phyloP scores from a whole-genome alignment of 768 basidiomycete species.

The Lactarius sanguifluus region DNA sequence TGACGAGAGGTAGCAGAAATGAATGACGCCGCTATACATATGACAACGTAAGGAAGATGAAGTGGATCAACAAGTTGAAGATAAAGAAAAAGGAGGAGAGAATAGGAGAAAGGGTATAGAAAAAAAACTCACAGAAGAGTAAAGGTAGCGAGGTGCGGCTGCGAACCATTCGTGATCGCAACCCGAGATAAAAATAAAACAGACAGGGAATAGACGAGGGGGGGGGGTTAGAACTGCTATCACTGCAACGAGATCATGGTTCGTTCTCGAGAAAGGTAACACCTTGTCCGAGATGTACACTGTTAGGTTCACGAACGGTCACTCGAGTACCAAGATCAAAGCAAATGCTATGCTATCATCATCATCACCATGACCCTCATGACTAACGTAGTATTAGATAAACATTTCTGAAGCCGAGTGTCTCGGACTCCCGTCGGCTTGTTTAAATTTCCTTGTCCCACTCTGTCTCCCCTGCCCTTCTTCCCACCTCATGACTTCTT shows the following conservation, averaged over 20 bases:
- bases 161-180: background rate
- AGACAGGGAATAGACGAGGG: background rate
- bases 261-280: background rate
- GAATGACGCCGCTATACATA: background rate
- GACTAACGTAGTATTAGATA: conserved; percentile 2
- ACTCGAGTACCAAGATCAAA: too few species aligned
- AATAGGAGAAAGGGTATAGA: background rate
- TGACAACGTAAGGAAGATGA: background rate
- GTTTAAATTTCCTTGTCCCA: conserved; percentile 16
- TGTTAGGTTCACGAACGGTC: too few species aligned
- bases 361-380: background rate
- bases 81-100: background rate
- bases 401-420: background rate
- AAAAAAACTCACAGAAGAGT: background rate
- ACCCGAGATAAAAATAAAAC: background rate
- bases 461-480: conserved; percentile 5
- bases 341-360: too few species aligned
- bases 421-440: background rate
- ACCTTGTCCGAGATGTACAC: background rate
- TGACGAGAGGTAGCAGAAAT: background rate
- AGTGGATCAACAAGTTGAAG: background rate
- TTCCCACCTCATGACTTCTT: conserved; percentile 30
- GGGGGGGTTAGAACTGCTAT: background rate
- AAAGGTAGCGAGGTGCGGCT: background rate
- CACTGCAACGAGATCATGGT: background rate